Conservation (phyloP, 129 eudicot species). For the Solidago caesia region DNA sequence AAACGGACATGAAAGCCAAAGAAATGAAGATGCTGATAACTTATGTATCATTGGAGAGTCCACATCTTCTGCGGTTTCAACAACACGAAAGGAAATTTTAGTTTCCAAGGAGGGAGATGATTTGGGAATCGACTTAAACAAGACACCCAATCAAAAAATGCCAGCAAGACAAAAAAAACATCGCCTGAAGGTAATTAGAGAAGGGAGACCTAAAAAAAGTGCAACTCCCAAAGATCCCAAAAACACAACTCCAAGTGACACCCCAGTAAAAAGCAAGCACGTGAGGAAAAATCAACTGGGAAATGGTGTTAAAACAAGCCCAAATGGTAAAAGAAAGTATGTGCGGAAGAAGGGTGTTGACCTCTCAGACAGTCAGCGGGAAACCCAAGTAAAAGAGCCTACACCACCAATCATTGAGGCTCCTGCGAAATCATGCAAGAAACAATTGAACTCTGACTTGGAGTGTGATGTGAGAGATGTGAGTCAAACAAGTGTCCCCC, state of each 20-base stretch:
- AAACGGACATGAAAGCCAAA: conserved; percentile 25
- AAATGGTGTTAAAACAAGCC: conserved; percentile 30
- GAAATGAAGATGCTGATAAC: conserved; percentile 29
- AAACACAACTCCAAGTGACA: conserved; percentile 27
- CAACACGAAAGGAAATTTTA: conserved; percentile 34
- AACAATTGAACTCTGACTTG: conserved; percentile 56
- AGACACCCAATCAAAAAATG: conserved; percentile 72
- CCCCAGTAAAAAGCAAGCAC: conserved; percentile 59
- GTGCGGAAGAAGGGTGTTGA: conserved; percentile 50
- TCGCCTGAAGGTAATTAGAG: conserved; percentile 79
- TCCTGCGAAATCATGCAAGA: conserved; percentile 45
- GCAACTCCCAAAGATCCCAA: conserved; percentile 50
- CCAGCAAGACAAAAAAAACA: conserved; percentile 66
- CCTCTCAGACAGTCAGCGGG: conserved; percentile 20
- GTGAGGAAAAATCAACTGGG: conserved; percentile 44
- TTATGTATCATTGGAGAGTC: conserved; percentile 33
- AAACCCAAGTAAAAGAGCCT: conserved; percentile 15
- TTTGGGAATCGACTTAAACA: conserved; percentile 60
- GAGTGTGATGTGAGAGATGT: conserved; percentile 31
- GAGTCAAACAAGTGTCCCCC: conserved; percentile 19
- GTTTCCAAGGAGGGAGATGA: conserved; percentile 33
- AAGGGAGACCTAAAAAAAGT: conserved; percentile 65
- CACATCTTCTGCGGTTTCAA: conserved; percentile 40
- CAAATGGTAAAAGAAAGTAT: conserved; percentile 61
- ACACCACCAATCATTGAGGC: conserved; percentile 22